Evolutionary conservation across 2,329 filamentous ascomycete species (phyloP), one percentile per base, ranked within the genome.

Genomic region (Aspergillus alliaceus): DNA sequence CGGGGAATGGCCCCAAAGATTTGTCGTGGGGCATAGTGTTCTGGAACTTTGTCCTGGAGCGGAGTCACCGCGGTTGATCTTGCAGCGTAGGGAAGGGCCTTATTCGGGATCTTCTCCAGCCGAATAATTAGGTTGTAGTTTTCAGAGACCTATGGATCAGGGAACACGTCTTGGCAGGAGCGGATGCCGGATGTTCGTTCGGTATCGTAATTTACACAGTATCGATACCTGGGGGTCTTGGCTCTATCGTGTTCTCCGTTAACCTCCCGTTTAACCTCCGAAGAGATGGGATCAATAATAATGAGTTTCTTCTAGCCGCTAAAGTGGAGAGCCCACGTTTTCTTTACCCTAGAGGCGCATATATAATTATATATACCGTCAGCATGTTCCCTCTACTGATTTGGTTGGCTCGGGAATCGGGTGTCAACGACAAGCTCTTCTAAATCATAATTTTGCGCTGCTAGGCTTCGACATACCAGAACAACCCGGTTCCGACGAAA

Each of bases 121-220:
- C 44, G 44, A 48, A 48, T 32, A 2, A 24, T 48, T 18, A 32
- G n/a, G n/a, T n/a, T n/a, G n/a, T n/a, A n/a, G n/a, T n/a, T n/a
- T 4, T 27, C 15, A 4, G 2, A 0, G 2, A 14, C 9, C 3
- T 7, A 7, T 7, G n/a, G 2, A 40, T 44, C 32, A 51, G 52
- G 6, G 29, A 11, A n/a, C 14, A 12, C 2, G 2, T 47, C 54
- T 40, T 48, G 31, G 47, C 52, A 48, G 2, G 2, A n/a, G 14
- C 57, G 57, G 57, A 59, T 52, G 57, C 29, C 57, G 57, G 57
- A 59, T 48, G 53, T 59, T 59, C 32, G 46, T 22, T 12, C 20
- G 14, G 35, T 15, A 40, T 3, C 6, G 25, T 25, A 4, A 53
- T 11, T 48, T 29, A 22, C 2, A 6, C 9, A 3, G 53, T 59